These are phyloP conservation scores for Chondrus crispus DNA, from an alignment of 23 red algal genomes.

Conservation along the genomic window DNA sequence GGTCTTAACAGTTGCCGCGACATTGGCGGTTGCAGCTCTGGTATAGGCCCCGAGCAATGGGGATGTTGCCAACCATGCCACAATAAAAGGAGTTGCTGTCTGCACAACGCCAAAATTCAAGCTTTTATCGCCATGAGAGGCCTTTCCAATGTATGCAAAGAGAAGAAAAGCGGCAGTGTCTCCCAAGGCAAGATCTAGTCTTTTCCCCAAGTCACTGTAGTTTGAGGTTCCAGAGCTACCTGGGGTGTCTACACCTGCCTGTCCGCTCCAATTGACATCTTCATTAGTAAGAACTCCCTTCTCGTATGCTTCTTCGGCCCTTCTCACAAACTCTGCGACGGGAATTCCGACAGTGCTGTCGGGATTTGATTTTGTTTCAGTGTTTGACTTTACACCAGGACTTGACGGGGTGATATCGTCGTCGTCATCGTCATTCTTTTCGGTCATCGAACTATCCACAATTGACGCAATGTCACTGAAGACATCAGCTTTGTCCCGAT, in stretches of 20 bases:
- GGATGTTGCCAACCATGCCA: slow-evolving; percentile 60
- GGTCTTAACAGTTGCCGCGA: not conserved
- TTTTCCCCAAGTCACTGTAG: slow-evolving; percentile 49
- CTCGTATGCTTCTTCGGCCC: slow-evolving; percentile 70
- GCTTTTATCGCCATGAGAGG: not conserved
- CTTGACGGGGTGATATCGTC: not conserved
- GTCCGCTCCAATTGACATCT: slow-evolving; percentile 82
- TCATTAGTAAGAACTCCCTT: slow-evolving; percentile 32
- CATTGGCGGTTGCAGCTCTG: slow-evolving; percentile 30
- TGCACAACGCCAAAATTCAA: slow-evolving; percentile 40
- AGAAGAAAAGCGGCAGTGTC: slow-evolving; percentile 50
- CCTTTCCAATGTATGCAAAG: slow-evolving; percentile 59
- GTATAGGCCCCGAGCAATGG: slow-evolving; percentile 76
- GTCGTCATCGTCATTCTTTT: not conserved
- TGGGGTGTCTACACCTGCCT: slow-evolving; percentile 39
- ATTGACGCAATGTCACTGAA: slow-evolving; percentile 61
- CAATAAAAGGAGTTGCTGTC: slow-evolving; percentile 77
- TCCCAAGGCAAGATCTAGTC: slow-evolving; percentile 66
- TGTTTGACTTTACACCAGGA: not conserved
- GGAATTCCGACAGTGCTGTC: slow-evolving; percentile 16
- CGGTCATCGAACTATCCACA: slow-evolving; percentile 42
- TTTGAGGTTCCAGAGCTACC: slow-evolving; percentile 25
- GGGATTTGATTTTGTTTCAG: not conserved
- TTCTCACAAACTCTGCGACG: slow-evolving; percentile 75
- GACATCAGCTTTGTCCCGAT: slow-evolving; percentile 65